Conservation (phyloP, 148 eudicot genomes). For the Chenopodium album region DNA sequence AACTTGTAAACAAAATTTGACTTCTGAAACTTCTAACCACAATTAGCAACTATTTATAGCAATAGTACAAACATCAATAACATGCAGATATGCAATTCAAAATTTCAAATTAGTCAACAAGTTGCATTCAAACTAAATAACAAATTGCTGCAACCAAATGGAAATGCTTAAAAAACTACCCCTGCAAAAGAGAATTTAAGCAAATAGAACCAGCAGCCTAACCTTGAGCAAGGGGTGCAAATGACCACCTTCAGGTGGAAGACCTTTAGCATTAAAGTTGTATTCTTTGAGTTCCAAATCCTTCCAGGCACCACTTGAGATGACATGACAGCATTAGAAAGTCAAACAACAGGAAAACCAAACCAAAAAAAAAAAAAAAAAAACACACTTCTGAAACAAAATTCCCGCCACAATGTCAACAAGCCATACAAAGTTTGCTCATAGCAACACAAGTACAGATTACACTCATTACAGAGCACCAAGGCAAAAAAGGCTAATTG, state of each 20-base stretch:
- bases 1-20: too few relatives aligned
- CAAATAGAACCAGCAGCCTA: constrained; percentile 22
- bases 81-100: background rate
- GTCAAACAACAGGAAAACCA: background rate
- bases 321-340: constrained; percentile 7
- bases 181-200: background rate
- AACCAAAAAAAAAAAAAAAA: background rate
- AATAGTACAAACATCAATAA: background rate
- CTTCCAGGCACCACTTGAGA: constrained; percentile 79
- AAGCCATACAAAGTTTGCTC: background rate
- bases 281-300: constrained; percentile 83
- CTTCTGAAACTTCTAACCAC: background rate
- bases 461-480: background rate
- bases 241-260: constrained; percentile 76
- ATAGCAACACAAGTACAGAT: background rate
- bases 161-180: background rate
- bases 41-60: background rate
- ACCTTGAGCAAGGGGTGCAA: constrained; percentile 96
- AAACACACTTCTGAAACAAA: background rate
- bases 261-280: constrained; percentile 91
- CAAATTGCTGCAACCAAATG: constrained; percentile 1
- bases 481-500: background rate
- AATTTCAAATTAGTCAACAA: background rate
- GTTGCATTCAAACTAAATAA: background rate
- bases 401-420: background rate